Evolutionary conservation across 441 rosid species (phyloP).

Genomic region (Sinapis alba): DNA sequence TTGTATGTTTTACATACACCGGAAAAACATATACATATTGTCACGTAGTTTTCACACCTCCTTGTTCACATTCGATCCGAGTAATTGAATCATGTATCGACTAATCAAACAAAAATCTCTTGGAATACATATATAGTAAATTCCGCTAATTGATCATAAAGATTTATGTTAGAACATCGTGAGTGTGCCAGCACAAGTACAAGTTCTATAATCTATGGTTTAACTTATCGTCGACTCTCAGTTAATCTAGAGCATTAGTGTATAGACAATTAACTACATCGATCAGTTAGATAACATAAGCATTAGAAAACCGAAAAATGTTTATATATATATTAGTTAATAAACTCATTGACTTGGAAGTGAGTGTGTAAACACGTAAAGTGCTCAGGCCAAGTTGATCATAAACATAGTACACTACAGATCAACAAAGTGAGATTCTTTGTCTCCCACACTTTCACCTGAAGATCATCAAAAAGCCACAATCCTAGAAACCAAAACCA

Average conservation of each 20-base stretch:
- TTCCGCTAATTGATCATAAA: not conserved
- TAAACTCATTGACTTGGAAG: conserved; percentile 22
- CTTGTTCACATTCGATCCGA: not conserved
- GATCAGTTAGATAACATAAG: not conserved
- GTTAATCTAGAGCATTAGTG: not conserved
- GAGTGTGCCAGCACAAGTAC: not conserved
- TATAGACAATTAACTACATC: not conserved
- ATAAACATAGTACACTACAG: conserved; percentile 33
- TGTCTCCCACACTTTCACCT: conserved; percentile 42
- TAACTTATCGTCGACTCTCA: not conserved
- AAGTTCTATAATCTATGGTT: not conserved
- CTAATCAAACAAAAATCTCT: not conserved
- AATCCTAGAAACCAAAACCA: conserved; percentile 15
- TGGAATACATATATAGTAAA: not conserved
- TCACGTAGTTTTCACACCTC: not conserved
- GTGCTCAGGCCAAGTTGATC: conserved; percentile 28
- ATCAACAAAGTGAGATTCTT: conserved; percentile 30
- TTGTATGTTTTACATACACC: not conserved
- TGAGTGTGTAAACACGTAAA: conserved; percentile 31
- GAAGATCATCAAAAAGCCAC: conserved; percentile 33
- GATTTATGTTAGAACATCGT: not conserved
- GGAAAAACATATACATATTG: not conserved
- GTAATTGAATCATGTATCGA: not conserved
- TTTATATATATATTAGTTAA: not conserved
- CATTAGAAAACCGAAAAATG: not conserved